Percentiles rank a stretch among this genome's conserved stretches.
Evolutionary conservation across 169 alveolate genomes (phyloP).

Genomic region (Eimeria tenella): DNA sequence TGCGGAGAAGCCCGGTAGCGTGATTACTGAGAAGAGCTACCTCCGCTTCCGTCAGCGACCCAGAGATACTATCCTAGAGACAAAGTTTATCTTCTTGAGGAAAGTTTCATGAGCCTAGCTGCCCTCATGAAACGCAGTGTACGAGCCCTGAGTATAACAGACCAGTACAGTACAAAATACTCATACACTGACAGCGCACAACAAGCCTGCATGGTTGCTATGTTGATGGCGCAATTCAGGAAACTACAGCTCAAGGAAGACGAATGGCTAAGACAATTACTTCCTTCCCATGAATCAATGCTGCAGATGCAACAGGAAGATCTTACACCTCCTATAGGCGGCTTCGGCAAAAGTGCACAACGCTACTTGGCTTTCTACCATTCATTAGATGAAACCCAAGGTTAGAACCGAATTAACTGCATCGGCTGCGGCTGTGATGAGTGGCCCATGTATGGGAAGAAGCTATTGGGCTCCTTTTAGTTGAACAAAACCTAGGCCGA

Average conservation of each 20-base stretch:
- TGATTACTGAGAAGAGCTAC: slow-evolving; percentile 11
- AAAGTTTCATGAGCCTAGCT: not conserved
- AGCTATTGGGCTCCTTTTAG: not conserved
- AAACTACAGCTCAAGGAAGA: slow-evolving; percentile 49
- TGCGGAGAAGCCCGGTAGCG: slow-evolving; percentile 29
- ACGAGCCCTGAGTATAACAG: not conserved
- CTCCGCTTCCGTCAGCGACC: slow-evolving; percentile 17
- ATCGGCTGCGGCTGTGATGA: not conserved
- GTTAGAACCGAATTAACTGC: not conserved
- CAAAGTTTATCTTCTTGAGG: slow-evolving; percentile 40
- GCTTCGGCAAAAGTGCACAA: slow-evolving; percentile 42
- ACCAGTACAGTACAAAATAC: not conserved
- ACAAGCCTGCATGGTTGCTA: not conserved
- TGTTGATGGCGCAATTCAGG: slow-evolving; percentile 15
- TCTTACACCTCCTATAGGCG: slow-evolving; percentile 28
- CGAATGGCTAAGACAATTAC: slow-evolving; percentile 32
- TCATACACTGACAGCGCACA: not conserved
- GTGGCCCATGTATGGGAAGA: not conserved
- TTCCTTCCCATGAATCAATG: slow-evolving; percentile 45
- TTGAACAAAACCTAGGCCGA: not conserved
- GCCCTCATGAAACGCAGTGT: too few relatives aligned
- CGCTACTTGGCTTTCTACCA: slow-evolving; percentile 40
- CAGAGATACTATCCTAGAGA: slow-evolving; percentile 15
- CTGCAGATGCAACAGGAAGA: slow-evolving; percentile 51
- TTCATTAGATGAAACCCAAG: not conserved